Evolutionary conservation across 78 protist species (phyloP).

Genomic region (Dictyostelium firmibasis): DNA sequence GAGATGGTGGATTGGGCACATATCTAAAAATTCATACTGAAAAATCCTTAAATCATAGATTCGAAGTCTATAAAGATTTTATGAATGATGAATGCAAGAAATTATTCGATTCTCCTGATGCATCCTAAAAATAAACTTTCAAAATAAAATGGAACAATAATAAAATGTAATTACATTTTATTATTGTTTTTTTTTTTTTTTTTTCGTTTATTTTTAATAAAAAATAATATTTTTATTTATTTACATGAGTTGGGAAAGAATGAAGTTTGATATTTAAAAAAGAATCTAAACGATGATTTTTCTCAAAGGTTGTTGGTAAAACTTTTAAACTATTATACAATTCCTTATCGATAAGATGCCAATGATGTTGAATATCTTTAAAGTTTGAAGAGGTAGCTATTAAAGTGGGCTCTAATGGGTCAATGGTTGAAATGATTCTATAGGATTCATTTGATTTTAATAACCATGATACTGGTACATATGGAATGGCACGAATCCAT

Average conservation of each 20-base stretch:
- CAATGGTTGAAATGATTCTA: constrained; percentile 15
- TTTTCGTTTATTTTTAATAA: neutral
- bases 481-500: neutral
- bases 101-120: neutral
- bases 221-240: too few species aligned
- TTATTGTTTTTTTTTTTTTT: too few species aligned
- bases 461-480: constrained; percentile 1
- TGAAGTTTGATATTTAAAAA: constrained; percentile 2
- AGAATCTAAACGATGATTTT: neutral
- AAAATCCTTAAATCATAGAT: constrained; percentile 55
- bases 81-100: constrained; percentile 2
- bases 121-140: neutral
- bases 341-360: constrained; percentile 20
- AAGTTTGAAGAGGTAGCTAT: constrained; percentile 3
- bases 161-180: too few species aligned
- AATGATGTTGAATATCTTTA: constrained; percentile 18
- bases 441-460: neutral
- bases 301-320: neutral
- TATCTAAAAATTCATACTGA: constrained; percentile 41
- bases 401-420: constrained; percentile 3
- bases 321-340: neutral
- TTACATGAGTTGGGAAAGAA: neutral
- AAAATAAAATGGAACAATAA: too few species aligned
- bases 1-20: constrained; percentile 47
- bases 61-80: constrained; percentile 45